Percentiles rank a stretch among this genome's conserved stretches.
Conservation (phyloP, 208 protist genomes). For the Trypanosomatidae sp. region DNA sequence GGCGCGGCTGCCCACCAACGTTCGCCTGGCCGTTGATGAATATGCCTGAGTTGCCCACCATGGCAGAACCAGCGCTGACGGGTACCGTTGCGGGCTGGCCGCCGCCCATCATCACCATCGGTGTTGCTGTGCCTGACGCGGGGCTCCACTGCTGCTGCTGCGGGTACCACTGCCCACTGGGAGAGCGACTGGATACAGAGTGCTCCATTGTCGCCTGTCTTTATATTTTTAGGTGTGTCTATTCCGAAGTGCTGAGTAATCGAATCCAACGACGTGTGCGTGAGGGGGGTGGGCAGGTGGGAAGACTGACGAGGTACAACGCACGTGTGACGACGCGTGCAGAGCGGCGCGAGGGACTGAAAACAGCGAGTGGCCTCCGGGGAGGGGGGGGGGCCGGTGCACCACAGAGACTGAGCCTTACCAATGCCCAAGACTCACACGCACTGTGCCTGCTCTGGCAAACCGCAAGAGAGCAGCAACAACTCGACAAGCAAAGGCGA, state of each 20-base stretch:
- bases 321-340: background rate
- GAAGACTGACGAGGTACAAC: background rate
- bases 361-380: background rate
- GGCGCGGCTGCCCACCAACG: slow-evolving; percentile 2
- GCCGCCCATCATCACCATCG: slow-evolving; percentile 1
- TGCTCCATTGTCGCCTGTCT: slow-evolving; percentile 11
- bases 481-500: background rate
- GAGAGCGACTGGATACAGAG: slow-evolving; percentile 28
- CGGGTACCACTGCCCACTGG: slow-evolving; percentile 47
- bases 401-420: background rate
- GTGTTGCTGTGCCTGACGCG: slow-evolving; percentile 8
- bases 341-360: background rate
- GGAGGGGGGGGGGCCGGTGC: background rate
- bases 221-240: background rate
- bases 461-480: background rate
- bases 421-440: background rate
- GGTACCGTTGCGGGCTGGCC: no score
- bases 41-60: slow-evolving; percentile 15
- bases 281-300: background rate
- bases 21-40: slow-evolving; percentile 17
- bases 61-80: background rate
- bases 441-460: background rate
- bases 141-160: slow-evolving; percentile 30
- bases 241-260: background rate
- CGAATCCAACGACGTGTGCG: background rate